Base-by-base conservation (phyloP, 1,284 basidiomycete genomes). In the Malassezia equina region DNA sequence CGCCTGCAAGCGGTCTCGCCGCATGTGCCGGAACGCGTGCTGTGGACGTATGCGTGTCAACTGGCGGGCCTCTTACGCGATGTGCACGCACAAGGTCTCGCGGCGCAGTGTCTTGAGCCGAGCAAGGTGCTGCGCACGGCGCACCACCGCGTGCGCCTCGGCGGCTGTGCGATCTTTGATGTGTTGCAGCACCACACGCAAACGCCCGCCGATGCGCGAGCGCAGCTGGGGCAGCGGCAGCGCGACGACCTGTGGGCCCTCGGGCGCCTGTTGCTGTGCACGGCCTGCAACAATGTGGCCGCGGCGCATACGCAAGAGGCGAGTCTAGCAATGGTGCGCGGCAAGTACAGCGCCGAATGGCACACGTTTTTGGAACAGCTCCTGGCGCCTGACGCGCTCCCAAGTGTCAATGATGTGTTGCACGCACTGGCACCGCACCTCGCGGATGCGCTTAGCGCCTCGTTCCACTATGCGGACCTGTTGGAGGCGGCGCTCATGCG, bases 21-120 rank as follows among this genome's bases (percentile, higher is more conserved):
- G 66, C 73, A 69, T 47, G 77, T 88, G 27, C 80, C 86, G 0
- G 94, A 99, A 75, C 80, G 84, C n/a, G 83, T 85, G 0, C 74
- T 99, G 11, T 99, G 94, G 93, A 86, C 86, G 15, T 98, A 93
- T 70, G 82, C 94, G 47, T 82, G 89, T 31, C 93, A 99, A 75
- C 82, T 98, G 51, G 84, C 86, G 2, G 85, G 82, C 60, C 90
- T 88, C 0, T 82, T 98, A 73, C 90, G 86, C 75, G 82, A 81
- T 27, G 84, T 88, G 0, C 94, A 98, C 71, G 84, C 84, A 42
- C 81, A 81, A 1, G 87, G 88, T 0, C 78, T 90, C 40, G 87
- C 91, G 0, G 81, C 90, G 25, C 79, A 90, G 46, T 84, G 85
- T 75, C 78, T 98, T 36, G 90, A 96, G 64, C 81, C 84, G 5